Evolutionary conservation across 1,284 basidiomycete species (phyloP), one percentile per base, ranked within the genome.

Genomic region (Pascua guehoae): DNA sequence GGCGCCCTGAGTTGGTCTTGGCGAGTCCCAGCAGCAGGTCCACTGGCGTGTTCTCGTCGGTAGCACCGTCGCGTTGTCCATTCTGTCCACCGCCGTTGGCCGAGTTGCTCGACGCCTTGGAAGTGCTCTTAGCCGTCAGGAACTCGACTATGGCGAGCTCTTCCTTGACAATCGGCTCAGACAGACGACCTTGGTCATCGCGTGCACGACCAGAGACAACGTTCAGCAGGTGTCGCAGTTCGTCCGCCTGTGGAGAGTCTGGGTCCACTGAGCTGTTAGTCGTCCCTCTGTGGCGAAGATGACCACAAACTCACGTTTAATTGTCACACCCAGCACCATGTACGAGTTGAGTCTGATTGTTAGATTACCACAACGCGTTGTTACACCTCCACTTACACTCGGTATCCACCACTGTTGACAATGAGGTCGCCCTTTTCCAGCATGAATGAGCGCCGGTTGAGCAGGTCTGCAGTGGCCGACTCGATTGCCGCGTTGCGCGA

Each of bases 81-180:
- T 32, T 32, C 24, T 32, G 24, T 24, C 43, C 16, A 5, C 44
- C 47, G 10, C 53, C 57, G 47, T 56, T 62, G 16, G 50, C 48
- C 5, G 47, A 53, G 11, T 41, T 62, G 47, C 60, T 58, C 40
- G 61, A 44, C 5, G 51, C 40, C 40, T 59, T 62, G 18, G 52
- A 48, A 18, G 62, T 45, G 41, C 62, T 67, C 54, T 77, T 75
- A 24, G 76, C 74, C 1, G 74, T 78, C 24, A 79, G 66, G 54
- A 79, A 77, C 47, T 77, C 74, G 49, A 76, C 76, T 18, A 77
- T 78, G 18, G 76, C 78, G 3, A 78, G 68, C 61, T 79, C 78
- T 57, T 76, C 76, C 53, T 78, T 77, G 45, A 78, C 79, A 16
- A 77, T 75, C 1, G 78, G 77, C 58, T 78, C 76, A 0, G 76